A percentile compares a stretch with the other conserved stretches of the same genome.
Evolutionary conservation across 345 rosid genomes (phyloP).

Genomic region (Sisymbrium irio): DNA sequence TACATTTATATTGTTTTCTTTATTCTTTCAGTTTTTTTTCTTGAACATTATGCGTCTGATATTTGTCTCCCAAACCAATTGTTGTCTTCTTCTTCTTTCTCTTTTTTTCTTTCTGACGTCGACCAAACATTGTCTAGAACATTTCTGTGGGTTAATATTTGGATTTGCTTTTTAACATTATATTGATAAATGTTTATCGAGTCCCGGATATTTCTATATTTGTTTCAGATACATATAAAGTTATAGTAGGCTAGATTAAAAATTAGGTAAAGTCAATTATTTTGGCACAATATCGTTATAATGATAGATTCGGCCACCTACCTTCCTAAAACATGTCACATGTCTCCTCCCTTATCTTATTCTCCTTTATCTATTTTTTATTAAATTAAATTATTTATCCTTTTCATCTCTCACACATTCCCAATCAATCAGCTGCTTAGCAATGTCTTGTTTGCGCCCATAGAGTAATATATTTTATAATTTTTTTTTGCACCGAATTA

Average conservation of each 20-base stretch:
- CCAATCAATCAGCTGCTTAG: neutral
- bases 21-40: too few relatives aligned
- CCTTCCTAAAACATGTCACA: slow-evolving; percentile 39
- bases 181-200: neutral
- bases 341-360: slow-evolving; percentile 31
- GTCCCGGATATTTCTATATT: neutral
- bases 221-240: slow-evolving; percentile 1
- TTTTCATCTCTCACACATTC: neutral
- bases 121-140: slow-evolving; percentile 15
- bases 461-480: neutral
- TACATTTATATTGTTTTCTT: neutral
- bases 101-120: neutral
- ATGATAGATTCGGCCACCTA: slow-evolving; percentile 40
- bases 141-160: neutral
- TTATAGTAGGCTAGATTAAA: neutral
- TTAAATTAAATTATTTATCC: neutral
- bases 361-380: neutral
- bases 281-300: slow-evolving; percentile 27
- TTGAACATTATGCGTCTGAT: neutral
- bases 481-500: neutral
- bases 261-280: slow-evolving; percentile 30
- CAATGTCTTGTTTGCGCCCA: neutral
- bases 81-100: neutral
- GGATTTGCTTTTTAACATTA: neutral
- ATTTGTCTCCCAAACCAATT: slow-evolving; percentile 3